Evolutionary conservation across 345 rosid genomes (phyloP), one percentile per base, ranked within the genome.

Genomic region (Citrus glauca): DNA sequence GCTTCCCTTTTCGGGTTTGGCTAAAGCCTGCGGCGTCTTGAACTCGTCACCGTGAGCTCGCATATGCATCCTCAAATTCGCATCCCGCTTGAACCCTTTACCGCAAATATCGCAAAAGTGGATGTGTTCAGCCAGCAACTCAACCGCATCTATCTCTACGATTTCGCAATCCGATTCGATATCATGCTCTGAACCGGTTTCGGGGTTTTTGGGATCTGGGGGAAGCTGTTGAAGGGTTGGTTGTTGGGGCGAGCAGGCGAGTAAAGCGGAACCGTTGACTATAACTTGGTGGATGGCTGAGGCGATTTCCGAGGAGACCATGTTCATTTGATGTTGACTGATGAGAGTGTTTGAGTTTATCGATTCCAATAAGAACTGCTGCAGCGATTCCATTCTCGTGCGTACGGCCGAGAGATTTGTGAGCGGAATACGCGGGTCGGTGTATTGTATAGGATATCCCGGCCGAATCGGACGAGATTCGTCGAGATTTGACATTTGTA

Each of bases 51-150:
- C 94, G 66, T 92, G 94, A 6, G 97, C 97, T 4, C 94, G 82
- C 97, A 92, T 92, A 80, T 92, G 97, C 97, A 92, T 92, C 69
- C 94, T 77, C 57, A 92, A 69, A 82, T 92, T 92, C 28, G 97
- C 94, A 59, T 92, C 96, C 11, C 94, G 85, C 84, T 88, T 92
- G 87, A 92, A 92, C 35, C 96, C 92, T 77, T 92, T 90, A 17
- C 96, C 94, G 64, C 94, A 92, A 22, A 92, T 77, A 61, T 90
- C 91, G 62, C 97, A 90, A 82, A 89, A 87, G 74, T 92, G 97
- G 55, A 84, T 85, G 64, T 90, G 90, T 79, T 92, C 91, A 1
- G 93, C 89, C 22, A 90, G 81, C 42, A 92, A 72, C 85, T 90
- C 91, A 19, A 88, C 91, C 45, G 93, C 83, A 60, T 92, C 93